Evolutionary conservation across 2,329 filamentous ascomycete genomes (phyloP).

Genomic region (Ophiostoma australiae): DNA sequence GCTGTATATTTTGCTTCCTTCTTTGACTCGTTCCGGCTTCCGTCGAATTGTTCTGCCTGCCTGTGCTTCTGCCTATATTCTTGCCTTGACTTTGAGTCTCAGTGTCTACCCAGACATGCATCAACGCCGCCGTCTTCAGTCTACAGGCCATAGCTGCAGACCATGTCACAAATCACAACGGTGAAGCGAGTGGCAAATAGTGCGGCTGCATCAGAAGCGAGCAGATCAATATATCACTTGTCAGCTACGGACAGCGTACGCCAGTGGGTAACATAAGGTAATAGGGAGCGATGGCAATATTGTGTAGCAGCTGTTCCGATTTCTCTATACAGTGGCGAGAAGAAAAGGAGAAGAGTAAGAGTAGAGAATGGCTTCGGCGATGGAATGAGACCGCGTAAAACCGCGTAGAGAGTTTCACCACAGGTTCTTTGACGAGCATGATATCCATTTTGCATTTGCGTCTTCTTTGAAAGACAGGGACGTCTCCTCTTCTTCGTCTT

Average conservation of each 20-base stretch:
- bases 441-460: background rate
- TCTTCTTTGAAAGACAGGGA: background rate
- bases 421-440: background rate
- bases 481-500: background rate
- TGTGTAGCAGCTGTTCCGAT: background rate
- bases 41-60: background rate
- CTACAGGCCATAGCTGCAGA: too few relatives aligned
- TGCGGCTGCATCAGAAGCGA: background rate
- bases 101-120: background rate
- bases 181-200: slow-evolving; percentile 1
- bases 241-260: background rate
- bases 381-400: background rate
- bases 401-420: background rate
- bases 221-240: background rate
- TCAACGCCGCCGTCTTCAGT: background rate
- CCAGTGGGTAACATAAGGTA: background rate
- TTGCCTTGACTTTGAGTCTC: background rate
- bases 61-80: background rate
- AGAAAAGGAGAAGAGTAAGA: background rate
- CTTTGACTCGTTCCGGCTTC: background rate
- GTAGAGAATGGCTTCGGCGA: background rate
- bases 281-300: background rate
- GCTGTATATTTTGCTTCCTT: background rate
- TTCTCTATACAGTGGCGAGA: background rate
- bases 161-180: background rate